Conservation (phyloP, 129 eudicot genomes). For the carrot (Daucus carota) region DH1_v3.0 NC_030381.2:39313501-39314000, state of each 20-base stretch:
- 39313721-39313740: too few species aligned
- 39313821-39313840: too few species aligned
- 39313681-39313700: not conserved
- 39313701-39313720: not conserved
- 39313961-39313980: too few species aligned
- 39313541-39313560: constrained; percentile 23
- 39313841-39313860: not conserved
- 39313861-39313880: not conserved
- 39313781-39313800: too few species aligned
- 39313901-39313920: not conserved
- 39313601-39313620: constrained; percentile 17
- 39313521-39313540: constrained; percentile 26
- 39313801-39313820: too few species aligned
- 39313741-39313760: too few species aligned
- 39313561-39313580: constrained; percentile 21
- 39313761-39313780: too few species aligned
- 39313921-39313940: too few species aligned
- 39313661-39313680: constrained; percentile 16
- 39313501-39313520: constrained; percentile 36
- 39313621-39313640: constrained; percentile 29
- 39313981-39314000: too few species aligned
- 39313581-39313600: constrained; percentile 27
- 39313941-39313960: too few species aligned
- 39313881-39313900: not conserved
- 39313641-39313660: constrained; percentile 23